Base-by-base conservation (phyloP, 371 early-diverging fungal species). In the Mucor indicus region DNA sequence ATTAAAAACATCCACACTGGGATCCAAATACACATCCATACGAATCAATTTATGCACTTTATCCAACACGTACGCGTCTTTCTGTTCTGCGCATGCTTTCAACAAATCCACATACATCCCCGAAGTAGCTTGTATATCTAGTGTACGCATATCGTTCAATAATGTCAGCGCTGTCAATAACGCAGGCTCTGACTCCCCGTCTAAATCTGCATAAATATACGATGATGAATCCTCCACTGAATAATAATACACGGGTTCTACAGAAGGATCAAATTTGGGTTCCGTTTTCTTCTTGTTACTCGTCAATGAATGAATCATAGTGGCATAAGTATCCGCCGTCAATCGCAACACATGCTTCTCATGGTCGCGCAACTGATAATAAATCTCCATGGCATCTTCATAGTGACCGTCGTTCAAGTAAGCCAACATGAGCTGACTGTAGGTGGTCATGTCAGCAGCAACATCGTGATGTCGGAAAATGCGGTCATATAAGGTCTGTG, bases 71-170 rank as follows among this genome's bases (percentile, higher is more conserved):
- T 50, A 50, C 0, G 35, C 55, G 39, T 76, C 72, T 7, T 43
- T 36, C 23, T 62, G 57, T 13, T 64, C 27, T 13, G 51, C 60
- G 24, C 71, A 69, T 2, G 68, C 65, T 40, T 61, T 31, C 16
- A 75, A 33, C 27, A 75, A 39, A 4, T 60, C 35, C 1, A 57
- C 55, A 31, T 75, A 75, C 33, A 64, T 70, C n/a, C 62, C 44
- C n/a, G 62, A 47, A 20, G 60, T 64, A 13, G 72, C 65, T n/a
- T 54, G 61, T 2, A 72, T 61, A 9, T 60, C 58, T 11, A 62
- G 31, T 39, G 60, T 55, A 21, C 73, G 60, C 77, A 76, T 76
- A 51, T 76, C 77, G 10, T 64, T 61, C 30, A 76, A 68, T 23
- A 76, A 37, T 0, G 57, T 39, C 21, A 72, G 48, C 3, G 73